phyloP scores from a whole-genome alignment of 495 filamentous ascomycete species.

The Emericellopsis terricola region DNA sequence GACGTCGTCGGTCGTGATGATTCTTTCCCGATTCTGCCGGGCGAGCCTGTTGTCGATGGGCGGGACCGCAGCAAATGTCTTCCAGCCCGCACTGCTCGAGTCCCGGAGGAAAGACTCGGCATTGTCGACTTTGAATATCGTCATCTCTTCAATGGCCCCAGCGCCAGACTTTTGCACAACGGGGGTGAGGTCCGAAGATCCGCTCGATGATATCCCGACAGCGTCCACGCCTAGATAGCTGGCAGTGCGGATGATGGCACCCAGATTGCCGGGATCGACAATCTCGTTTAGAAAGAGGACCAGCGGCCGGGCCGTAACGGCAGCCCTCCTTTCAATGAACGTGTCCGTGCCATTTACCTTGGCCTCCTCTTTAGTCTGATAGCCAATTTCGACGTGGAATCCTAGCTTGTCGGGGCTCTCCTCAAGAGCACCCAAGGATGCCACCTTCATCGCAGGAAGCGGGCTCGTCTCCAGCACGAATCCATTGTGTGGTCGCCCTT shows the following conservation, averaged over 20 bases:
- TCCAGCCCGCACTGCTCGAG: conserved; percentile 58
- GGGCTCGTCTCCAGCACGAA: conserved; percentile 77
- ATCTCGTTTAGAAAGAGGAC: conserved; percentile 72
- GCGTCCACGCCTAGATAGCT: conserved; percentile 74
- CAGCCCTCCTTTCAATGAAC: conserved; percentile 20
- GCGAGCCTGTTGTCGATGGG: conserved; percentile 10
- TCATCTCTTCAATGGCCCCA: conserved; percentile 66
- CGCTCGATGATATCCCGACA: conserved; percentile 44
- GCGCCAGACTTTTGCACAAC: conserved; percentile 72
- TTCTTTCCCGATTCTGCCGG: conserved; percentile 7
- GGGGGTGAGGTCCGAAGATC: conserved; percentile 53
- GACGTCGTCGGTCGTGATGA: conserved; percentile 10
- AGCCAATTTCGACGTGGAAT: conserved; percentile 40
- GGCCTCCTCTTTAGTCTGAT: conserved; percentile 58
- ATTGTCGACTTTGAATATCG: conserved; percentile 45
- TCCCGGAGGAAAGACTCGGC: conserved; percentile 48
- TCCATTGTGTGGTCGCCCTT: conserved; percentile 77
- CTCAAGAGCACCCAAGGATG: conserved; percentile 30
- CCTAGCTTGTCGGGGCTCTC: conserved; percentile 14
- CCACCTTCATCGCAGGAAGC: conserved; percentile 55
- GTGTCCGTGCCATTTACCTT: conserved; percentile 42
- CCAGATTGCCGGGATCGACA: conserved; percentile 75
- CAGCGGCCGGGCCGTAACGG: conserved; percentile 44
- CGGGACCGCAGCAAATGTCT: conserved; percentile 61
- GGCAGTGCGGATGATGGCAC: conserved; percentile 70